Evolutionary conservation across 176 grass and related monocot species (phyloP).

Genomic region (Eragrostis curvula): DNA sequence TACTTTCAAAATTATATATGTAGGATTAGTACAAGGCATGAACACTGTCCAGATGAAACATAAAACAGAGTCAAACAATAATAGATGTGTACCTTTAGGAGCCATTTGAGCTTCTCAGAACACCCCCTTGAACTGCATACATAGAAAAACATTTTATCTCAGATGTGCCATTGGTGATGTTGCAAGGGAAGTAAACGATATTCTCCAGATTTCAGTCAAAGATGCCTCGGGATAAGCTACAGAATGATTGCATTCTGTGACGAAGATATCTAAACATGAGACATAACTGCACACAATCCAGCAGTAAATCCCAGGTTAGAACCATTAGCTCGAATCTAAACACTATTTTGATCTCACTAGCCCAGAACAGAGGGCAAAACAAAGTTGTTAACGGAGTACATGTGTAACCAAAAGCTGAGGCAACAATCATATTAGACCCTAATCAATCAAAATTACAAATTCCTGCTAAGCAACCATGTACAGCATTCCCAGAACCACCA

Average conservation of each 20-base stretch:
- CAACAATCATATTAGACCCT: not conserved
- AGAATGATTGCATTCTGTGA: not conserved
- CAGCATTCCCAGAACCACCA: not conserved
- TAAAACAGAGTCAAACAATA: not conserved
- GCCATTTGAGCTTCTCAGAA: slow-evolving; percentile 43
- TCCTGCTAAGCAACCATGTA: not conserved
- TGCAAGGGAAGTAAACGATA: too few species aligned
- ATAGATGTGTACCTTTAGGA: slow-evolving; percentile 45
- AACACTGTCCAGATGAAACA: not conserved
- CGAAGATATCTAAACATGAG: not conserved
- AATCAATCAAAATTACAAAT: not conserved
- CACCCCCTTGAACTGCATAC: slow-evolving; percentile 19
- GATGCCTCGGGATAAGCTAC: not conserved
- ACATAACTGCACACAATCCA: not conserved
- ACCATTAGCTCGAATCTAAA: not conserved
- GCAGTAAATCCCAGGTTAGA: not conserved
- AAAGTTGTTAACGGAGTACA: too few species aligned
- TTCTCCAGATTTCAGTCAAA: too few species aligned
- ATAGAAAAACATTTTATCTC: not conserved
- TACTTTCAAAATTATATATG: not conserved
- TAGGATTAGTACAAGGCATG: not conserved
- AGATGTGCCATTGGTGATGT: not conserved
- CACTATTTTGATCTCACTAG: not conserved
- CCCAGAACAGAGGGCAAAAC: not conserved
- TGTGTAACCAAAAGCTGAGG: not conserved